These are phyloP conservation scores for Jamesozyma piceae DNA, from an alignment of 805 yeast species.

Conservation along the genomic window DNA sequence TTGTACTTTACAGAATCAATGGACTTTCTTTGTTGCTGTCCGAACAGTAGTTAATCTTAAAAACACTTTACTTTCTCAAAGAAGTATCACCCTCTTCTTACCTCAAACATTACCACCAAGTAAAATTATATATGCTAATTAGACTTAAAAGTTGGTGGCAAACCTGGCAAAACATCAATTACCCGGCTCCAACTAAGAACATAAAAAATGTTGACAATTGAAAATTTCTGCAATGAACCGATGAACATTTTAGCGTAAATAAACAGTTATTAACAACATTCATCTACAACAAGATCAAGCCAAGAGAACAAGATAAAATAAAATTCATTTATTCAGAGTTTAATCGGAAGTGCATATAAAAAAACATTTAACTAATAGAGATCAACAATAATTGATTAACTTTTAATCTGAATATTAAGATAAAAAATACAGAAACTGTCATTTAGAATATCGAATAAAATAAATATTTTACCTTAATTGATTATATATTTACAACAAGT, in stretches of 20 bases:
- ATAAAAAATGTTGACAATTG: background rate
- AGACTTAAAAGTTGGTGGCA: background rate
- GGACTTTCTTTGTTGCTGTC: too few species aligned
- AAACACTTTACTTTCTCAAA: too few species aligned
- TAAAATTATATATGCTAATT: background rate
- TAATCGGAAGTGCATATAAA: background rate
- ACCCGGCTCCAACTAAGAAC: background rate
- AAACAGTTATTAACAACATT: background rate
- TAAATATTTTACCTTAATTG: background rate
- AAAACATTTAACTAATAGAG: background rate
- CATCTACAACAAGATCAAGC: background rate
- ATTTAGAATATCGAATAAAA: background rate
- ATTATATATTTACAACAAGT: background rate
- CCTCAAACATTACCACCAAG: too few species aligned
- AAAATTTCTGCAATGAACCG: background rate
- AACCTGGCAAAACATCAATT: background rate
- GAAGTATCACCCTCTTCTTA: too few species aligned
- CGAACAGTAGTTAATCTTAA: too few species aligned
- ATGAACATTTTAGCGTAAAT: background rate
- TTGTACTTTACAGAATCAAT: background rate
- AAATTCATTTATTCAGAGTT: background rate
- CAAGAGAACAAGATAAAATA: background rate
- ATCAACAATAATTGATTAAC: background rate
- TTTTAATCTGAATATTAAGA: background rate
- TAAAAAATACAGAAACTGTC: background rate